Conservation (phyloP, 805 yeast species). For the Saccharomycopsis sp. region DNA sequence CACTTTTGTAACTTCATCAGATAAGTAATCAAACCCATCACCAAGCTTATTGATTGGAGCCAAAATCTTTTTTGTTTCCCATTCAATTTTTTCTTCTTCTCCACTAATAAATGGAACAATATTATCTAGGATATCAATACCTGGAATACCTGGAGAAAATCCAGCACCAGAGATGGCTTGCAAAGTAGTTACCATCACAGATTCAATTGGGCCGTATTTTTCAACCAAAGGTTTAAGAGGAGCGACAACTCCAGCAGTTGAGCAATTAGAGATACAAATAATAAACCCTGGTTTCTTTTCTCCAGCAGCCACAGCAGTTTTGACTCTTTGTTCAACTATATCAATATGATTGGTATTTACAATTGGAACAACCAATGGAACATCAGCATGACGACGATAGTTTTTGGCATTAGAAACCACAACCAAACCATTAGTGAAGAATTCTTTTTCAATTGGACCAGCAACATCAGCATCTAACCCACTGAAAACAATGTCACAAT, state of each 20-base stretch:
- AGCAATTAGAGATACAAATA: conserved; percentile 94
- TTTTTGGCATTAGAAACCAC: conserved; percentile 94
- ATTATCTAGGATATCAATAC: conserved; percentile 90
- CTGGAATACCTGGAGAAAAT: conserved; percentile 93
- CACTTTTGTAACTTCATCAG: conserved; percentile 67
- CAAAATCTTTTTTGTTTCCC: conserved; percentile 94
- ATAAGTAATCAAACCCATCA: conserved; percentile 43
- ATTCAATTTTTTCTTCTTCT: conserved; percentile 96
- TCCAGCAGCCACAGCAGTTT: conserved; percentile 43
- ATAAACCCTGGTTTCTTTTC: conserved; percentile 66
- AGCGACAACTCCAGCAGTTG: conserved; percentile 96
- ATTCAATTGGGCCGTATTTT: conserved; percentile 80
- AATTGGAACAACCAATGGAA: conserved; percentile 91
- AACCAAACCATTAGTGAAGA: conserved; percentile 69
- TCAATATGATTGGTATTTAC: conserved; percentile 87
- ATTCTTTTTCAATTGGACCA: conserved; percentile 82
- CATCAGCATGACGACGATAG: conserved; percentile 78
- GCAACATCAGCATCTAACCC: conserved; percentile 92
- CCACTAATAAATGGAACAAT: conserved; percentile 91
- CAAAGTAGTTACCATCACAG: conserved; percentile 79
- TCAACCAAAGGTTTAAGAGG: conserved; percentile 93
- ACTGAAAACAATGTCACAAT: conserved; percentile 90
- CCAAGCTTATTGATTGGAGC: conserved; percentile 49
- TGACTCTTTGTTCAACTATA: conserved; percentile 50
- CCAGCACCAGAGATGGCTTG: conserved; percentile 99